Evolutionary conservation across 1,139 yeast species (phyloP).

Genomic region (Saccharomyces hybrid): DNA sequence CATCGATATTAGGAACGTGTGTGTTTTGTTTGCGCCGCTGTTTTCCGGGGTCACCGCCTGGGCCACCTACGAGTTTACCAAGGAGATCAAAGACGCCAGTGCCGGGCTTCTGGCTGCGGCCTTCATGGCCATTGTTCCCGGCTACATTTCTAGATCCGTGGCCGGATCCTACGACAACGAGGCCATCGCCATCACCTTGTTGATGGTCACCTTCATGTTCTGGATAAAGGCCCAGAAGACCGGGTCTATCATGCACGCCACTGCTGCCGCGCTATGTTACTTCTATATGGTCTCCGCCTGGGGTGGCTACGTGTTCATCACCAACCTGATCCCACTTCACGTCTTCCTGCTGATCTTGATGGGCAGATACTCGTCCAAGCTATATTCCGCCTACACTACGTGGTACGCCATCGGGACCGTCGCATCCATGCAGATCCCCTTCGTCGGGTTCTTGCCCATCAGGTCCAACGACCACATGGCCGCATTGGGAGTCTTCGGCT

Average conservation of each 20-base stretch:
- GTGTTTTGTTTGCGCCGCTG: slow-evolving; percentile 95
- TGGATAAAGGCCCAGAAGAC: slow-evolving; percentile 95
- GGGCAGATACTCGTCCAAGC: slow-evolving; percentile 84
- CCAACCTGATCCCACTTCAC: slow-evolving; percentile 94
- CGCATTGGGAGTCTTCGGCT: slow-evolving; percentile 93
- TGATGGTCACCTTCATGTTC: slow-evolving; percentile 90
- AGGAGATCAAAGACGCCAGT: slow-evolving; percentile 81
- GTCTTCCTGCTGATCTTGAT: slow-evolving; percentile 81
- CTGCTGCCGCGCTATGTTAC: slow-evolving; percentile 78
- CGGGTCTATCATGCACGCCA: slow-evolving; percentile 82
- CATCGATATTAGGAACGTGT: slow-evolving; percentile 86
- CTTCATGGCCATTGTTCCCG: slow-evolving; percentile 97
- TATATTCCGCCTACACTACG: slow-evolving; percentile 91
- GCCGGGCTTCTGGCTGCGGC: slow-evolving; percentile 91
- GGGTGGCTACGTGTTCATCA: slow-evolving; percentile 99
- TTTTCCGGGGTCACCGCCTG: slow-evolving; percentile 90
- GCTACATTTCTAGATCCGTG: slow-evolving; percentile 94
- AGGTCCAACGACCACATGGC: slow-evolving; percentile 98
- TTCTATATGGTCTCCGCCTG: slow-evolving; percentile 99
- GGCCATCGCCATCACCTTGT: slow-evolving; percentile 93
- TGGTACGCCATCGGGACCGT: slow-evolving; percentile 96
- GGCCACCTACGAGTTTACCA: slow-evolving; percentile 83
- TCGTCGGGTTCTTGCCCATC: slow-evolving; percentile 94
- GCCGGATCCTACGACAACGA: slow-evolving; percentile 99
- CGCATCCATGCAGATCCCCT: slow-evolving; percentile 98